Percentiles rank a stretch among this genome's conserved stretches.
Conservation (phyloP, 192 early-diverging fungal species). For the Geranomyces michiganensis region DNA sequence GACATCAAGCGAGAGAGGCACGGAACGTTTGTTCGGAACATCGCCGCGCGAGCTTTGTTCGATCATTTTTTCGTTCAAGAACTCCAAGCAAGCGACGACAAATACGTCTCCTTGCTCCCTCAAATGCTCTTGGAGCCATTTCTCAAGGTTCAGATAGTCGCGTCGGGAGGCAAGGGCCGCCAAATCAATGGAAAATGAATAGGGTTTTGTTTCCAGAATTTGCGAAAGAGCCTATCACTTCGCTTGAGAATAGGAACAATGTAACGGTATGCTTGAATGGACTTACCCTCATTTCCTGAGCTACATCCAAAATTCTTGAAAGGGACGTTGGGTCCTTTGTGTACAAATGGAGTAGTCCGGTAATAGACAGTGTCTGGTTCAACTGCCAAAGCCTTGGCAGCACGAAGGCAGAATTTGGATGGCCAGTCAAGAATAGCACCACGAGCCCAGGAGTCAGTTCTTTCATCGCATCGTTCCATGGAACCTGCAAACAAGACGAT, state of each 20-base stretch:
- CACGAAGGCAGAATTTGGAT: slow-evolving; percentile 67
- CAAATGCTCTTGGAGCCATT: slow-evolving; percentile 80
- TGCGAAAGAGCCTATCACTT: slow-evolving; percentile 62
- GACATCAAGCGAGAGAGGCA: slow-evolving; percentile 67
- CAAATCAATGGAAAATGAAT: slow-evolving; percentile 75
- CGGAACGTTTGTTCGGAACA: slow-evolving; percentile 39
- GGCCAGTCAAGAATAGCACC: slow-evolving; percentile 65
- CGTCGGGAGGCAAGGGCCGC: slow-evolving; percentile 76
- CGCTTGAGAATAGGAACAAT: background rate
- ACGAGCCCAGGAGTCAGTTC: slow-evolving; percentile 67
- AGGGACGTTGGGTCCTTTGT: slow-evolving; percentile 66
- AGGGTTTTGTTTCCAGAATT: slow-evolving; percentile 70
- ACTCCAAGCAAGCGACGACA: slow-evolving; percentile 73
- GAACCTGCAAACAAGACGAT: slow-evolving; percentile 28
- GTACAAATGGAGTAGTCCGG: slow-evolving; percentile 73
- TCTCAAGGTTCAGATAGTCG: slow-evolving; percentile 80
- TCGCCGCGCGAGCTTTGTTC: slow-evolving; percentile 53
- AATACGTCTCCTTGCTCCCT: slow-evolving; percentile 66
- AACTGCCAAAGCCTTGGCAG: slow-evolving; percentile 74
- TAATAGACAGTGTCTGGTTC: slow-evolving; percentile 57
- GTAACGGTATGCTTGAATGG: background rate
- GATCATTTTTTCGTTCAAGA: slow-evolving; percentile 67
- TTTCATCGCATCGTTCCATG: slow-evolving; percentile 51
- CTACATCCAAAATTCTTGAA: slow-evolving; percentile 72
- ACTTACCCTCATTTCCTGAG: slow-evolving; percentile 77